Conservation (phyloP, 208 protist genomes). For the Porcisia deanei region DNA sequence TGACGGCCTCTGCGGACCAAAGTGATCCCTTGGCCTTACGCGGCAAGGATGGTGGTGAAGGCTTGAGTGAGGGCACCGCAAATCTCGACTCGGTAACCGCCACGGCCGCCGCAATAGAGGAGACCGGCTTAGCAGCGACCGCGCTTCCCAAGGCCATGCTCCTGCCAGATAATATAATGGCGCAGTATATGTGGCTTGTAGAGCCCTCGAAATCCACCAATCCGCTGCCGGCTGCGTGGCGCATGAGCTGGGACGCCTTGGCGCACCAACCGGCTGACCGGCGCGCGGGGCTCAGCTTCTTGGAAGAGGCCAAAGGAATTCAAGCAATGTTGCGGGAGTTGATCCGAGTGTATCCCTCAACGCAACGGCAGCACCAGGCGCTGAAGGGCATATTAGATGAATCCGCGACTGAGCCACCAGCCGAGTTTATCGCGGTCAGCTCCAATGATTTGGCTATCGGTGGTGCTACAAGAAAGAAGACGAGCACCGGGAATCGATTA, state of each 20-base stretch:
- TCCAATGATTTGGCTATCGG: not conserved
- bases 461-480: constrained; percentile 1
- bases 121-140: constrained; percentile 4
- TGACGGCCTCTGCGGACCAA: not conserved
- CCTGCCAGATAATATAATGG: not conserved
- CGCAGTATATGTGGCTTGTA: constrained; percentile 13
- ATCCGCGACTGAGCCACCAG: constrained; percentile 12
- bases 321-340: constrained; percentile 17
- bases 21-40: not conserved
- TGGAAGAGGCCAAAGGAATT: constrained; percentile 19
- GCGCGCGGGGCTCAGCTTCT: constrained; percentile 18
- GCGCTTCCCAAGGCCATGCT: constrained; percentile 10
- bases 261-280: constrained; percentile 4
- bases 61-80: not conserved
- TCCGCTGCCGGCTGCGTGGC: constrained; percentile 13
- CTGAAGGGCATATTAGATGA: constrained; percentile 13
- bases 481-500: not conserved
- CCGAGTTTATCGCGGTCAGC: constrained; percentile 2
- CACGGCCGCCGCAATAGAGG: constrained; percentile 1
- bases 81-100: constrained; percentile 9
- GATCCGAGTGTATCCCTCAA: constrained; percentile 17
- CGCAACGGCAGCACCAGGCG: constrained; percentile 9
- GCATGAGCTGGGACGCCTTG: constrained; percentile 2
- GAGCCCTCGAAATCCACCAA: not conserved
- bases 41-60: constrained; percentile 5